Evolutionary conservation across 495 filamentous ascomycete species (phyloP), one percentile per base, ranked within the genome.

Genomic region (Penicillium paradoxum): DNA sequence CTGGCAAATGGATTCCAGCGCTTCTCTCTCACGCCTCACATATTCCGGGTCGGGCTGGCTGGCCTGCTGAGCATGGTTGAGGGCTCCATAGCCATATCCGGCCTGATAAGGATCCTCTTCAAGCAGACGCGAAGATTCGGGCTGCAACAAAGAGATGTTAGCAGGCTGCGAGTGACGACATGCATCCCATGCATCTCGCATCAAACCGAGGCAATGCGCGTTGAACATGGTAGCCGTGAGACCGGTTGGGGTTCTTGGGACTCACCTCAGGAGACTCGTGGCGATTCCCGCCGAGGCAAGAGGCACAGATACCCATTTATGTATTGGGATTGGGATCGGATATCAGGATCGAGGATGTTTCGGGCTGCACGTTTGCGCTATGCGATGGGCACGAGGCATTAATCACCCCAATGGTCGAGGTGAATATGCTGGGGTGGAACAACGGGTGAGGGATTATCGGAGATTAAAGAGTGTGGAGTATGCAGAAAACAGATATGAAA

Each of bases 1-100:
- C 52, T 79, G 76, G 59, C 76, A 78, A 55, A 80, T 80, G 5
- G 73, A 73, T 57, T 79, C 74, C 30, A 79, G 60, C 1, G 76
- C 77, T 61, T 80, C 77, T 19, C 74, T 65, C 54, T 80, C 77
- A 37, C 73, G 73, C 52, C 70, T 74, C 53, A 76, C 62, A 50
- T 72, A 71, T 55, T 76, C 75, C 38, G 75, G 66, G 64, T 80
- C 76, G 14, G 74, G 71, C 30, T 78, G 73, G 54, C 74, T 68
- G 7, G 55, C 54, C 38, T 71, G 66, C 19, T 72, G 72, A 21
- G 64, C 56, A 39, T 72, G 61, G 43, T 68, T 71, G 27, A 75
- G 69, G 5, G 71, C 69, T 14, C 70, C 69, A 45, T 78, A 77
- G 41, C 75, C 73, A 56, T 79, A 79, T 32, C 73, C 69, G 3